Percentiles rank a stretch among this genome's conserved stretches.
Evolutionary conservation across 2,329 filamentous ascomycete genomes (phyloP).

Genomic region (Alternaria tenuissima): DNA sequence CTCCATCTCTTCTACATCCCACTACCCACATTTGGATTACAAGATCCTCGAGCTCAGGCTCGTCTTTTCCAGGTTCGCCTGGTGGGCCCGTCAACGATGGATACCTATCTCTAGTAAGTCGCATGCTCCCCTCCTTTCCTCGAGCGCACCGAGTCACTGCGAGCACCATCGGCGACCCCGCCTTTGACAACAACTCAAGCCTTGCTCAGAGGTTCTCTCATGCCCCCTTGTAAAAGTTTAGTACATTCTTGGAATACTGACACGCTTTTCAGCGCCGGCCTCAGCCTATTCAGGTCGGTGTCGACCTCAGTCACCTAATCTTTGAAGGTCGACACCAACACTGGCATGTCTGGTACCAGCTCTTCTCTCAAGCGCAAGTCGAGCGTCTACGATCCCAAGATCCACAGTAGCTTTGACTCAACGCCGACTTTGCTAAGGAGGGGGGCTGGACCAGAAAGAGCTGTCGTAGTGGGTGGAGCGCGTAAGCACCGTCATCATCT

Average conservation of each 20-base stretch:
- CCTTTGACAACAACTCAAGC: conserved; percentile 15
- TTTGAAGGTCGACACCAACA: background rate
- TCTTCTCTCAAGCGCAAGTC: background rate
- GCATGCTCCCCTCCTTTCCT: background rate
- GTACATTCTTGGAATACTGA: background rate
- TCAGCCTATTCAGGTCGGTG: background rate
- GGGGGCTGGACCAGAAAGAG: conserved; percentile 26
- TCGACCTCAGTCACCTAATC: background rate
- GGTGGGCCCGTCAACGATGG: background rate
- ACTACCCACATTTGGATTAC: background rate
- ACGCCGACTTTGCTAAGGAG: background rate
- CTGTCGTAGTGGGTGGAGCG: conserved; percentile 39
- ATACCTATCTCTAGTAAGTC: background rate
- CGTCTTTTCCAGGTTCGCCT: background rate
- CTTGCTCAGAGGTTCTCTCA: conserved; percentile 1
- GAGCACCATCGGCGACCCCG: background rate
- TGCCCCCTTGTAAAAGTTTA: background rate
- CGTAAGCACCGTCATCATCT: conserved; percentile 24
- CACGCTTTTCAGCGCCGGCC: background rate
- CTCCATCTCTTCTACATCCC: conserved; percentile 19
- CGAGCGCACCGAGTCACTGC: background rate
- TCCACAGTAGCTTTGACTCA: conserved; percentile 31
- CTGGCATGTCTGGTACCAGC: background rate
- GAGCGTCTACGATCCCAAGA: conserved; percentile 7
- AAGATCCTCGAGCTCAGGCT: background rate